phyloP scores from a whole-genome alignment of 129 eudicot genomes.

The Glebionis coronaria region DNA sequence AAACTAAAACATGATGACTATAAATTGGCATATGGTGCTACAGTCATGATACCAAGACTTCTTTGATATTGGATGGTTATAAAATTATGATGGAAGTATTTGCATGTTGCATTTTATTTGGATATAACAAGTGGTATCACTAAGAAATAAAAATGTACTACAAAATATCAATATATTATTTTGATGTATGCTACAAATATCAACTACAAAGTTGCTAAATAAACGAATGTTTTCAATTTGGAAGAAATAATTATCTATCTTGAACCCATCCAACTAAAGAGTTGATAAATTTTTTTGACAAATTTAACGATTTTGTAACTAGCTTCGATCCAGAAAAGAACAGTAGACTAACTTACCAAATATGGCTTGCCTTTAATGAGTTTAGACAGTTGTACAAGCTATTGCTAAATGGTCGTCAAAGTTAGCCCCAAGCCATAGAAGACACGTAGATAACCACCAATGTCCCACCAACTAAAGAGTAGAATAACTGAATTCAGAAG shows the following conservation, averaged over 20 bases:
- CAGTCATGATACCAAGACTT: no score
- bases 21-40: no score
- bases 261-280: neutral
- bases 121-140: constrained; percentile 5
- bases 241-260: constrained; percentile 1
- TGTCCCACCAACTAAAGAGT: constrained; percentile 90
- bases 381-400: constrained; percentile 18
- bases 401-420: constrained; percentile 22
- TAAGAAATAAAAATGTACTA: neutral
- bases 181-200: constrained; percentile 12
- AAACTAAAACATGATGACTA: no score
- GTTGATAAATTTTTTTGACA: constrained; percentile 1
- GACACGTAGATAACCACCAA: constrained; percentile 89
- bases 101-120: no score
- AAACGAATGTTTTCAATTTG: neutral
- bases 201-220: constrained; percentile 20
- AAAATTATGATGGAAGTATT: no score
- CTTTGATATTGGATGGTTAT: no score
- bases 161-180: neutral
- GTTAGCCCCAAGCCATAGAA: constrained; percentile 98
- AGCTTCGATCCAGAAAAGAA: constrained; percentile 13
- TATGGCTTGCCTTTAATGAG: constrained; percentile 5
- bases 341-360: constrained; percentile 13
- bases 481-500: constrained; percentile 93
- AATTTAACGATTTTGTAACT: neutral